Evolutionary conservation across 2,329 filamentous ascomycete genomes (phyloP), one percentile per base, ranked within the genome.

Genomic region (Pseudocercospora vitis): DNA sequence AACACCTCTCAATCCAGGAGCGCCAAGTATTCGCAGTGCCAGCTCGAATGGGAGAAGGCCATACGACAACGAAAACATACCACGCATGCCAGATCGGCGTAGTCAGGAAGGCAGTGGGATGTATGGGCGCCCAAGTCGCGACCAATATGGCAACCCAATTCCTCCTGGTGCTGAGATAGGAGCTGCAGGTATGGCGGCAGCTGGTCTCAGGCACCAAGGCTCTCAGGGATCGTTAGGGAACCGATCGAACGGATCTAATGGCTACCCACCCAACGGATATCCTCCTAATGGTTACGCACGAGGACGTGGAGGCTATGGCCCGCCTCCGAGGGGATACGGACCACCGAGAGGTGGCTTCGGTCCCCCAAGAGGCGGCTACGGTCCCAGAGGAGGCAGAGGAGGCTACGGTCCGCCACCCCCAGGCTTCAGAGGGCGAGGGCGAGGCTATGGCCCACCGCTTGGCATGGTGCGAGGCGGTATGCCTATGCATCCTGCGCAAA

Each of bases 121-220:
- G 35, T 56, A 53, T 11, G 51, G 74, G 47, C 53, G 63, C 39
- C 73, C 74, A 23, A 74, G 72, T 23, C 68, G 76, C 55, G 87
- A 90, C 60, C 82, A 84, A 57, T 89, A 87, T 60, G 85, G 84
- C 37, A 87, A 87, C 64, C 73, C 75, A 8, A 61, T 76, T 16
- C 70, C 71, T 21, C 67, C 71, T 4, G 63, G 59, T n/a, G 62
- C 64, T 18, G 65, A 60, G 11, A 63, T 67, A 50, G 40, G 40
- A 40, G 37, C 37, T 2, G 37, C 37, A 12, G 69, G 63, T 4
- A 55, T 61, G 26, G 55, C 56, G 7, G 67, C 68, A 31, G 56
- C 75, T 3, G 74, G 76, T 48, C 58, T 80, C 52, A 71, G 74
- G 53, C 73, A 74, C 54, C 74, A 78, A 54, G 73, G 72, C 50